Evolutionary conservation across 2,329 filamentous ascomycete genomes (phyloP), one percentile per base, ranked within the genome.

Genomic region (Zymoseptoria brevis): DNA sequence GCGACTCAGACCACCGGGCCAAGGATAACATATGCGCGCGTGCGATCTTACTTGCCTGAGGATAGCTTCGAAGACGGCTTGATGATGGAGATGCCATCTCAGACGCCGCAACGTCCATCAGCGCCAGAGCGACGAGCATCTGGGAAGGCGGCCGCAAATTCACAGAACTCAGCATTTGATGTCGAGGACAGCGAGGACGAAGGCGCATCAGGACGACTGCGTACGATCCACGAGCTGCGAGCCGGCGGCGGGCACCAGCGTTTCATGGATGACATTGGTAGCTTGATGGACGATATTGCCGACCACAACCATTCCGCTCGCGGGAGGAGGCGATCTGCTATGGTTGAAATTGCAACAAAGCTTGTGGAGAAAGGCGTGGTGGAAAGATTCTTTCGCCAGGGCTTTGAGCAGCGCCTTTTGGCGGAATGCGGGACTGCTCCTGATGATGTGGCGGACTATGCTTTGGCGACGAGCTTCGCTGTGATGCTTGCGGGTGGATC

Each of bases 331-430:
- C 77, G 82, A 50, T 81, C 75, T 66, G 79, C 80, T 2, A 74
- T 85, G 60, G 71, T 83, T 48, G 81, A 85, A 56, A 71, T 86
- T n/a, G 78, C 79, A 55, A 72, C 71, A 24, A 83, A 81, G 64
- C 73, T 85, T 58, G 65, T 75, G 2, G 79, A 86, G 54, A 85
- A 85, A 66, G 78, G 77, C 0, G 91, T 89, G 66, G 77, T 83
- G 26, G 78, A 80, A 19, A 86, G 88, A 62, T 91, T 96, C 67
- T 80, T 88, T 19, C 86, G 91, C 62, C 86, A 90, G 64, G 84
- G 85, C 6, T 83, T 88, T 58, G 88, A 90, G 62, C 81, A 85
- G 57, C 82, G 82, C 29, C 77, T 96, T 16, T 82, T 90, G 56
- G 79, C 82, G 51, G 81, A 83, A 50, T 77, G 88, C 8, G 80